Evolutionary conservation across 192 early-diverging fungal genomes (phyloP).

Genomic region (Coemansia sp.): DNA sequence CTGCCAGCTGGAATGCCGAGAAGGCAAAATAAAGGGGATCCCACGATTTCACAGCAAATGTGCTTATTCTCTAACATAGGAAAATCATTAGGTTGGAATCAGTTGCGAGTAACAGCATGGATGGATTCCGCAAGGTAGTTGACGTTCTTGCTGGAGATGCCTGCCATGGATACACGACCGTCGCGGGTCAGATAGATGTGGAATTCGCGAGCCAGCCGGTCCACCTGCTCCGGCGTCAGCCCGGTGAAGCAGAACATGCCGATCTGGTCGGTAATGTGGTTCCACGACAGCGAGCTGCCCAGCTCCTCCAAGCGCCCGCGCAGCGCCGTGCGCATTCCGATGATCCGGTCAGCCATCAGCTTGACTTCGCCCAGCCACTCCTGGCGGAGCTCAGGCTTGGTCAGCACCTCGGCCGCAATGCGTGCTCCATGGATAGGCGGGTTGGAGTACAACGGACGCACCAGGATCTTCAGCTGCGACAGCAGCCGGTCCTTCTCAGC

Average conservation of each 20-base stretch:
- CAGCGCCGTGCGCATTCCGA: conserved; percentile 81
- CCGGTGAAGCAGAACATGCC: conserved; percentile 99
- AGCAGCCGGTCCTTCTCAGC: conserved; percentile 80
- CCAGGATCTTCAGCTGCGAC: conserved; percentile 93
- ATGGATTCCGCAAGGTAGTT: conserved; percentile 95
- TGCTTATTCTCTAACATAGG: too few relatives aligned
- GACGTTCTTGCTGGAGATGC: conserved; percentile 90
- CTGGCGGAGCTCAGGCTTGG: conserved; percentile 62
- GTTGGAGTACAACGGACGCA: conserved; percentile 98
- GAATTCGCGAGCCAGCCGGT: conserved; percentile 75
- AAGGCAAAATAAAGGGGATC: too few relatives aligned
- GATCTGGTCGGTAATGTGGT: conserved; percentile 92
- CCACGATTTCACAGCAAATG: too few relatives aligned
- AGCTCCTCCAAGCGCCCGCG: conserved; percentile 78
- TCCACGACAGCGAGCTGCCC: conserved; percentile 76
- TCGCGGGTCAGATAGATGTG: conserved; percentile 92
- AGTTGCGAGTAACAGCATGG: conserved; percentile 77
- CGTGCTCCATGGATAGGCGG: conserved; percentile 94
- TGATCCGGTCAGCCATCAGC: conserved; percentile 97
- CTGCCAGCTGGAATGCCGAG: too few relatives aligned
- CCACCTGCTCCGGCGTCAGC: conserved; percentile 84
- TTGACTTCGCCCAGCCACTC: conserved; percentile 94
- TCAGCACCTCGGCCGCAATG: conserved; percentile 86
- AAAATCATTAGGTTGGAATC: too few relatives aligned
- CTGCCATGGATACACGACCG: conserved; percentile 96